Base-by-base conservation (phyloP, 768 basidiomycete species). In the Lyophyllum semitale region DNA sequence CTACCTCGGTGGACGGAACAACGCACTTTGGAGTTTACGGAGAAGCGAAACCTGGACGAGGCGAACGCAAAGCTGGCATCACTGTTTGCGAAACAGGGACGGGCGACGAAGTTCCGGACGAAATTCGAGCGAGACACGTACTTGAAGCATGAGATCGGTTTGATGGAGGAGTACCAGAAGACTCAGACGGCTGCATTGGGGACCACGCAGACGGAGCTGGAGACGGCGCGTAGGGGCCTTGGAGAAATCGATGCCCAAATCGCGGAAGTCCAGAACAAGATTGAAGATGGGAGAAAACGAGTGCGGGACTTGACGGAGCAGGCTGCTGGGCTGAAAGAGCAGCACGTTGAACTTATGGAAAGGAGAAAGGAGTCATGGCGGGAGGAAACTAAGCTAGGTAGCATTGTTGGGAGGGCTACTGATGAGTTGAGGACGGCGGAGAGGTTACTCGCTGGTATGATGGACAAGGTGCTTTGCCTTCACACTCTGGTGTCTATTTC, bases 331-430 rank as follows among this genome's bases (percentile, higher is more conserved):
- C 68, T 92, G 46, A 91, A 86, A 69, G 87, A 89, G 53, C 75
- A 89, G 64, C 81, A 88, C 59, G 79, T 77, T 23, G 87, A 84
- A 48, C 72, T 89, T 66, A 80, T 74, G 41, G 96, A 98, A 71
- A 81, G 84, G 68, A 76, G 94, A 62, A 97, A 96, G 79, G 94
- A 96, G 48, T 69, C 93, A 29, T 98, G 97, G 96, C 80, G 95
- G 62, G 94, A 96, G 69, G 96, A 98, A 58, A 88, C 92, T 0
- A 96, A 92, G 69, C 72, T 97, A 40, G 85, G 89, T 59, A 88
- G 87, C 54, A 77, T 88, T 15, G 85, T 93, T 2, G 80, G 79
- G 30, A 83, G 92, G 50, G 93, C 92, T 2, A 78, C 78, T 12
- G 89, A 93, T 53, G 91, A 98, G 68, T 74, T 96, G 61, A 82